Evolutionary conservation across 75 land plant species (phyloP).

Genomic region (Pinus taeda): DNA sequence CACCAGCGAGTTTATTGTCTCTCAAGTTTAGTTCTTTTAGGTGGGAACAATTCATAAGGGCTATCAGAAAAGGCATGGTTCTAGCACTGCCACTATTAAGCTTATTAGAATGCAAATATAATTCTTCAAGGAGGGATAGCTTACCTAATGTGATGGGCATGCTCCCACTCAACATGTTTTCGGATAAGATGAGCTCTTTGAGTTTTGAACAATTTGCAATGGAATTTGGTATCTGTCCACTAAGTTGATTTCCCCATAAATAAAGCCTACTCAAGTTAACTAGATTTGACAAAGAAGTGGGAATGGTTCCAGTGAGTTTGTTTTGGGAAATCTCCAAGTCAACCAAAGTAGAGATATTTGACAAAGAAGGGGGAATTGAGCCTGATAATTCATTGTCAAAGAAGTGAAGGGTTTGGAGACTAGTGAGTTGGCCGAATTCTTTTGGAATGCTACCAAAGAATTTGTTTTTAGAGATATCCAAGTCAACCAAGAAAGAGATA

Average conservation of each 20-base stretch:
- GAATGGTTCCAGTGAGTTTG: no score
- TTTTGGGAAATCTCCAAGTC: no score
- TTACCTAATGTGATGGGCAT: constrained; percentile 1
- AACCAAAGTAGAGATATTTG: no score
- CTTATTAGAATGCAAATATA: constrained; percentile 19
- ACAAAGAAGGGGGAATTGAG: no score
- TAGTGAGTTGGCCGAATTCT: no score
- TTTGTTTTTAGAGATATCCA: no score
- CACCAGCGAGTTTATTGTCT: constrained; percentile 14
- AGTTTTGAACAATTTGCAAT: neutral
- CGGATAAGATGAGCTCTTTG: neutral
- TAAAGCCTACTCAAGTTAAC: neutral
- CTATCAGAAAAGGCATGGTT: constrained; percentile 14
- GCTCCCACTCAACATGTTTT: constrained; percentile 20
- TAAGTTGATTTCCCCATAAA: constrained; percentile 11
- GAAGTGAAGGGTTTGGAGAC: no score
- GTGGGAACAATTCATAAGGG: neutral
- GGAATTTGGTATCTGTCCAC: neutral
- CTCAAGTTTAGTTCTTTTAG: constrained; percentile 7
- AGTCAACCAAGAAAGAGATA: no score
- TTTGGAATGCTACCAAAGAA: no score
- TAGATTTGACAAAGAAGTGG: no score
- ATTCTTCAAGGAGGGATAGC: constrained; percentile 23
- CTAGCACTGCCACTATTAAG: neutral
- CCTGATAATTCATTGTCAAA: no score